Percentiles rank a stretch among this genome's conserved stretches.
These are phyloP conservation scores for Alternaria consortialis DNA, from an alignment of 2,329 filamentous ascomycete species.

Conservation along the genomic window DNA sequence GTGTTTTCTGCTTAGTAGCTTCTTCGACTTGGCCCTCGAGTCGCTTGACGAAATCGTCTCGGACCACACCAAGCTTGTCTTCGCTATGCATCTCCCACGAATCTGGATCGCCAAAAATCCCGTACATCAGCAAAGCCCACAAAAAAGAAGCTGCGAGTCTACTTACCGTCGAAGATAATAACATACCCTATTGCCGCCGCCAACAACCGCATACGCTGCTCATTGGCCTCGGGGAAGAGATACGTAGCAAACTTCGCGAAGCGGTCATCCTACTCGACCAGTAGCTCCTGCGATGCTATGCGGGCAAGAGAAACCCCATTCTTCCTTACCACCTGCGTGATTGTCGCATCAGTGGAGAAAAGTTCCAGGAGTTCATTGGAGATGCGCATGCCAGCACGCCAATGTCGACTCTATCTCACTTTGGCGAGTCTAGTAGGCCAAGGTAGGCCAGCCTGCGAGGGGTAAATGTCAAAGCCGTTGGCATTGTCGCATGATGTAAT, in stretches of 20 bases:
- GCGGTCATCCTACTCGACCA: neutral
- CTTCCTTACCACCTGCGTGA: neutral
- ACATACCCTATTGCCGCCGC: slow-evolving; percentile 2
- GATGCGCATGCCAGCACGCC: neutral
- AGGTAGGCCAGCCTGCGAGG: neutral
- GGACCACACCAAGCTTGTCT: neutral
- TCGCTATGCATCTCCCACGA: slow-evolving; percentile 5
- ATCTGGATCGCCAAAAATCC: neutral
- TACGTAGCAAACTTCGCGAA: neutral
- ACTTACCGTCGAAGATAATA: slow-evolving; percentile 5
- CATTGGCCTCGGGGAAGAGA: neutral
- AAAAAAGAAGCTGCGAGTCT: neutral
- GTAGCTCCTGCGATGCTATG: neutral
- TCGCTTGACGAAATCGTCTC: slow-evolving; percentile 1
- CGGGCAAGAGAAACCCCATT: neutral
- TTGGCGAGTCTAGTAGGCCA: slow-evolving; percentile 1
- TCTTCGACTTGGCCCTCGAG: neutral
- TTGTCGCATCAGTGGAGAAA: neutral
- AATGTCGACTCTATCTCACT: neutral
- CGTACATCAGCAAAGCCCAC: neutral
- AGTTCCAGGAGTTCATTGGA: neutral
- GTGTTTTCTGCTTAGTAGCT: neutral
- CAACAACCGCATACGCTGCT: neutral
- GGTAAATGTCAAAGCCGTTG: neutral
- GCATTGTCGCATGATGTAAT: neutral